phyloP scores from a whole-genome alignment of 75 land plant species.

The Picea glauca region DNA sequence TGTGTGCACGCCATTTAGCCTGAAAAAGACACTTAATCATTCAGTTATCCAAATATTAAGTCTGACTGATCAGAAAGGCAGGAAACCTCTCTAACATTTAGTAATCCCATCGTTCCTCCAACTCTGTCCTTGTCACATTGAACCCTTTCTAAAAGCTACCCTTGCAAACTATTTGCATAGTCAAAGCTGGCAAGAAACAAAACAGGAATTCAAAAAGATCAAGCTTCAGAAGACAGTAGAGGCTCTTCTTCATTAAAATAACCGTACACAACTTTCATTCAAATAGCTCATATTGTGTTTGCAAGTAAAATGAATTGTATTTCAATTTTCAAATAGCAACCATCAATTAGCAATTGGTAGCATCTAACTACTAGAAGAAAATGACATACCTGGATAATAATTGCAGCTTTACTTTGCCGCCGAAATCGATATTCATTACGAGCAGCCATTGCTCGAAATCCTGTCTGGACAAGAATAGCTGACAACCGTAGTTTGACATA shows the following conservation, averaged over 20 bases:
- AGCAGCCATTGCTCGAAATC: conserved; percentile 76
- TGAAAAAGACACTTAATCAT: conserved; percentile 18
- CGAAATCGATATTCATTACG: conserved; percentile 65
- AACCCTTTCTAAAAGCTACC: conserved; percentile 4
- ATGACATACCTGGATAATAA: conserved; percentile 59
- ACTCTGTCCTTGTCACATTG: too few relatives aligned
- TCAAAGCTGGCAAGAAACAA: background rate
- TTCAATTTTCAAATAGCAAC: background rate
- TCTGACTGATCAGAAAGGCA: background rate
- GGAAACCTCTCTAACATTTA: background rate
- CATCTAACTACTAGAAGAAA: background rate
- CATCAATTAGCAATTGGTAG: background rate
- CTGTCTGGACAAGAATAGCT: conserved; percentile 72
- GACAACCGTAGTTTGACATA: conserved; percentile 40
- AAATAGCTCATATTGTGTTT: background rate
- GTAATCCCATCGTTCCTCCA: background rate
- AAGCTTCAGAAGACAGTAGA: background rate
- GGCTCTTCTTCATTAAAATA: background rate
- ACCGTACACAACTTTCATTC: background rate
- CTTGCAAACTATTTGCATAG: background rate
- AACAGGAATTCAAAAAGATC: background rate
- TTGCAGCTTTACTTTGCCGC: conserved; percentile 72
- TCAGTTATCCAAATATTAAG: background rate
- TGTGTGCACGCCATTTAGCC: conserved; percentile 73
- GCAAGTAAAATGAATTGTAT: background rate